Evolutionary conservation across 2,329 filamentous ascomycete genomes (phyloP).

Genomic region (Fusarium xyrophilum): DNA sequence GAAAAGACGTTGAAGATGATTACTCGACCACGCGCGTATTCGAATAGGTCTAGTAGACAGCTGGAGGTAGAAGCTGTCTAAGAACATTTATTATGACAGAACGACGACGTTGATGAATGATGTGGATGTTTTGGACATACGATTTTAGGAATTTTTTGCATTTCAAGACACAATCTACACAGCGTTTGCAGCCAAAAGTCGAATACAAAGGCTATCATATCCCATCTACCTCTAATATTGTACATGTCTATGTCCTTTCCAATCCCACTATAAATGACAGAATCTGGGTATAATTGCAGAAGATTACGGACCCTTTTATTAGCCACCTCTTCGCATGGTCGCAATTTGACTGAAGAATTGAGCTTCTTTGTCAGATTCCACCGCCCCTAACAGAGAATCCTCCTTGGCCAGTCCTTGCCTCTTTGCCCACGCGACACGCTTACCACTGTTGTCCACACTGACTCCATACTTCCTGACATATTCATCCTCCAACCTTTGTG

Average conservation of each 20-base stretch:
- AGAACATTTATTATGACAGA: not conserved
- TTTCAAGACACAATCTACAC: constrained; percentile 6
- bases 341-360: not conserved
- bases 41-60: constrained; percentile 27
- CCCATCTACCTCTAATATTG: not conserved
- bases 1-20: constrained; percentile 20
- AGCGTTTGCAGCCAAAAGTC: constrained; percentile 11
- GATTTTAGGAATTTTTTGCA: constrained; percentile 2
- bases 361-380: not conserved
- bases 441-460: not conserved
- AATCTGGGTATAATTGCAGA: constrained; percentile 16
- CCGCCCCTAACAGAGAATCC: not conserved
- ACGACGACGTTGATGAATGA: not conserved
- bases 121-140: not conserved
- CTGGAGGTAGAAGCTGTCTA: constrained; percentile 7
- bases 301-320: not conserved
- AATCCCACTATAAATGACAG: constrained; percentile 5
- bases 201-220: constrained; percentile 6
- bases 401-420: not conserved
- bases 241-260: not conserved
- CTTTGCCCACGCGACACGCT: not conserved
- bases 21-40: constrained; percentile 27
- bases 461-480: not conserved
- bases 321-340: not conserved
- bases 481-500: not conserved